Evolutionary conservation across 352 stramenopile species (phyloP).

Genomic region (Phytophthora syringae): DNA sequence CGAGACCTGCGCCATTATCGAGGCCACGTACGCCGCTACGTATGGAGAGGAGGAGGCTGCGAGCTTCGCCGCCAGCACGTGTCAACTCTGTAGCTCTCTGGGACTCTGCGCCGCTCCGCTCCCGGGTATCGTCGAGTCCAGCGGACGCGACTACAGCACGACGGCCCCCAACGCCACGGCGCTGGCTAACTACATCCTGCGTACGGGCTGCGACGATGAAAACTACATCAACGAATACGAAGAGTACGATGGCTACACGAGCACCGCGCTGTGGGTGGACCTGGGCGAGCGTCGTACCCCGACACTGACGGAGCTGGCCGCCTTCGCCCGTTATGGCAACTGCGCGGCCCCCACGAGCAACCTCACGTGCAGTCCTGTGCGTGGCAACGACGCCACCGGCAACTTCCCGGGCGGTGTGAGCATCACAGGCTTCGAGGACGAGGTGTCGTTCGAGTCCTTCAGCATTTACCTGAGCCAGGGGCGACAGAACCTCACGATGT

Average conservation of each 20-base stretch:
- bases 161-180: slow-evolving; percentile 26
- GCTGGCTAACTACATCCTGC: slow-evolving; percentile 50
- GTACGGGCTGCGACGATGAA: slow-evolving; percentile 64
- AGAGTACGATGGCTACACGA: slow-evolving; percentile 52
- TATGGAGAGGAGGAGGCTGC: slow-evolving; percentile 46
- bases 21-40: slow-evolving; percentile 44
- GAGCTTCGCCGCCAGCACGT: slow-evolving; percentile 44
- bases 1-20: slow-evolving; percentile 48
- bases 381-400: slow-evolving; percentile 59
- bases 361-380: slow-evolving; percentile 62
- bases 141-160: slow-evolving; percentile 57
- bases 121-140: slow-evolving; percentile 58
- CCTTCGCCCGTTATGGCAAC: slow-evolving; percentile 62
- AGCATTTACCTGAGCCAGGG: slow-evolving; percentile 63
- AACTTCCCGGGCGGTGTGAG: slow-evolving; percentile 51
- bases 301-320: slow-evolving; percentile 50
- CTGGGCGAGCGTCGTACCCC: slow-evolving; percentile 53
- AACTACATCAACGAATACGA: slow-evolving; percentile 61
- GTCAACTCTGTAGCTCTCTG: slow-evolving; percentile 40
- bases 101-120: slow-evolving; percentile 65
- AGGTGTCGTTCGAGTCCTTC: slow-evolving; percentile 42
- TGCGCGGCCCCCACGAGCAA: slow-evolving; percentile 52
- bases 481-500: slow-evolving; percentile 67
- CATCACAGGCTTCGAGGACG: slow-evolving; percentile 54
- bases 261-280: slow-evolving; percentile 48